phyloP scores from a whole-genome alignment of 2,329 filamentous ascomycete species.

The Neurospora sp. region DNA sequence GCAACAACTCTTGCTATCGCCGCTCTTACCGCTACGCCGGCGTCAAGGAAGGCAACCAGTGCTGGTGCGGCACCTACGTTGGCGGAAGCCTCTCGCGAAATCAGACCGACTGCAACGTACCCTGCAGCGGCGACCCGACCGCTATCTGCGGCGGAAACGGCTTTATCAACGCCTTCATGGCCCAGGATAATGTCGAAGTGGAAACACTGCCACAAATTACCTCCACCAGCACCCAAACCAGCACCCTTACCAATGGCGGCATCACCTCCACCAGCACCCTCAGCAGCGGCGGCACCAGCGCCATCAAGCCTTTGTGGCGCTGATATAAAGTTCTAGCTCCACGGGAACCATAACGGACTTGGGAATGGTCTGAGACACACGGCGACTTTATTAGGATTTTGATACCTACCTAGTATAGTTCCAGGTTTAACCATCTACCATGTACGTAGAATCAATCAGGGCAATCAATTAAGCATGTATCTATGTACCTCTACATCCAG shows the following conservation, averaged over 20 bases:
- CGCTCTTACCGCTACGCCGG: constrained; percentile 28
- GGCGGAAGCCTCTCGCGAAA: constrained; percentile 12
- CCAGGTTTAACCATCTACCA: too few species aligned
- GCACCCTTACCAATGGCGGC: too few species aligned
- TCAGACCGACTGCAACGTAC: constrained; percentile 20
- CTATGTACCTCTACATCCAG: too few species aligned
- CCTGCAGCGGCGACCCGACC: constrained; percentile 24
- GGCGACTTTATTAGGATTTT: too few species aligned
- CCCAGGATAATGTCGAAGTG: not conserved
- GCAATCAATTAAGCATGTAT: too few species aligned
- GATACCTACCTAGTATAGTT: too few species aligned
- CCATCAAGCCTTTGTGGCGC: not conserved
- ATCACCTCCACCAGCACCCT: too few species aligned
- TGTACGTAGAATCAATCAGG: too few species aligned
- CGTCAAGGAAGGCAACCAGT: constrained; percentile 27
- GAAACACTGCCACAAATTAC: not conserved
- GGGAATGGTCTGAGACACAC: too few species aligned
- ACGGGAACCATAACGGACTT: too few species aligned
- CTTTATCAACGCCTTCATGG: constrained; percentile 22
- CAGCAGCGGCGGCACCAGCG: not conserved
- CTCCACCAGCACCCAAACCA: not conserved
- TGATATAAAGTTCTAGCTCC: too few species aligned
- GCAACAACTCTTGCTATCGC: constrained; percentile 27
- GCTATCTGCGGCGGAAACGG: constrained; percentile 25
- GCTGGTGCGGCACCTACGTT: constrained; percentile 29